These are phyloP conservation scores for Aphanomyces invadans DNA, from an alignment of 352 stramenopile genomes.

Conservation along the genomic window DNA sequence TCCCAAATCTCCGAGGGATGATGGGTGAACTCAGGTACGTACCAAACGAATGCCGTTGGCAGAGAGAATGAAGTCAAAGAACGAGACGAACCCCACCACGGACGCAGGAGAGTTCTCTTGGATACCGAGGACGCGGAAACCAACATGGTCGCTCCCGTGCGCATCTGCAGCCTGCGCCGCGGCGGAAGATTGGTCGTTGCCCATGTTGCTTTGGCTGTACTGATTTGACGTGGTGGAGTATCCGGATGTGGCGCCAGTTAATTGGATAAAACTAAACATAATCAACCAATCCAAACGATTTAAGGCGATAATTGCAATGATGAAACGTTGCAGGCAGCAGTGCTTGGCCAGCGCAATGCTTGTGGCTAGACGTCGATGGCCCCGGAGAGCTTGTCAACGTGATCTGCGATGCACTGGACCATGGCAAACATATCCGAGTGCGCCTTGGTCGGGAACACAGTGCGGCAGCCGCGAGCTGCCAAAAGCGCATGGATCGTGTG, in stretches of 20 bases:
- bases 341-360: too few species aligned
- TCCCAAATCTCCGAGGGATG: background rate
- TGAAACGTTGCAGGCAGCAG: too few species aligned
- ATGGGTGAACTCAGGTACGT: too few species aligned
- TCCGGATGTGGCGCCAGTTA: background rate
- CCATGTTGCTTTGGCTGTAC: constrained; percentile 41
- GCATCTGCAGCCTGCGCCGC: constrained; percentile 12
- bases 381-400: background rate
- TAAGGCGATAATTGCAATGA: background rate
- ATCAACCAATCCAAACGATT: constrained; percentile 1
- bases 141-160: constrained; percentile 26
- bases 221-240: constrained; percentile 28
- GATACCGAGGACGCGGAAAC: constrained; percentile 95
- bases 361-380: background rate
- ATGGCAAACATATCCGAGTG: constrained; percentile 17
- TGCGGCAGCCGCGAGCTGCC: background rate
- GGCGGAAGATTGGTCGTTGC: constrained; percentile 43
- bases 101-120: constrained; percentile 91
- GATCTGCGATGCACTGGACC: background rate
- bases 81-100: constrained; percentile 90
- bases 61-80: constrained; percentile 97
- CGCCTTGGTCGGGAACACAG: constrained; percentile 3
- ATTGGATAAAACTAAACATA: background rate
- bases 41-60: constrained; percentile 86
- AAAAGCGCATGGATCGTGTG: constrained; percentile 4